These are phyloP conservation scores for Chytridium lagenaria DNA, from an alignment of 371 early-diverging fungal genomes.

Conservation along the genomic window DNA sequence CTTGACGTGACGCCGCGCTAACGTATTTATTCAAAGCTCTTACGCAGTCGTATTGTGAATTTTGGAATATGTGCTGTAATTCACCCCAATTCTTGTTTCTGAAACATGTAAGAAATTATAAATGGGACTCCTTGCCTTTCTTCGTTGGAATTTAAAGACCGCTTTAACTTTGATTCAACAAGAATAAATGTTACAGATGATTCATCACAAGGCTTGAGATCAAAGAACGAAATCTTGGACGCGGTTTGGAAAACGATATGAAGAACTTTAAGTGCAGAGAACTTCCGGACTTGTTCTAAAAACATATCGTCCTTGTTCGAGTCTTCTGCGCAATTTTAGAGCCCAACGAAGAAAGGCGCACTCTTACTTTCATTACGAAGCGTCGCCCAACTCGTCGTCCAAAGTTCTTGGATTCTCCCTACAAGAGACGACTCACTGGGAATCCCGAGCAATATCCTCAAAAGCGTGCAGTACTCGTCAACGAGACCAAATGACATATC, in stretches of 20 bases:
- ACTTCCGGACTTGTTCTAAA: not conserved
- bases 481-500: not conserved
- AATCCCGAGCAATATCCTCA: not conserved
- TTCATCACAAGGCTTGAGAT: not conserved
- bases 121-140: conserved; percentile 4
- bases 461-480: not conserved
- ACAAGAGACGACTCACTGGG: not conserved
- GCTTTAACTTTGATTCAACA: not conserved
- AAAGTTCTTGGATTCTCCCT: not conserved
- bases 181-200: not conserved
- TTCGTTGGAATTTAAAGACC: conserved; percentile 1
- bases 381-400: not conserved
- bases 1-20: not conserved
- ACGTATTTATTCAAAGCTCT: not conserved
- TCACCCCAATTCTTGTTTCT: conserved; percentile 32
- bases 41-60: conserved; percentile 13
- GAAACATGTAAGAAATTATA: not conserved
- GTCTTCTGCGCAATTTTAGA: not conserved
- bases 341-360: not conserved
- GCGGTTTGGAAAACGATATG: not conserved
- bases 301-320: not conserved
- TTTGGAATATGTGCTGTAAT: conserved; percentile 21
- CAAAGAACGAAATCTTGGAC: not conserved
- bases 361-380: not conserved
- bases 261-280: not conserved